Evolutionary conservation across 306 rosid species (phyloP), one percentile per base, ranked within the genome.

Genomic region (Canavalia gladiata): DNA sequence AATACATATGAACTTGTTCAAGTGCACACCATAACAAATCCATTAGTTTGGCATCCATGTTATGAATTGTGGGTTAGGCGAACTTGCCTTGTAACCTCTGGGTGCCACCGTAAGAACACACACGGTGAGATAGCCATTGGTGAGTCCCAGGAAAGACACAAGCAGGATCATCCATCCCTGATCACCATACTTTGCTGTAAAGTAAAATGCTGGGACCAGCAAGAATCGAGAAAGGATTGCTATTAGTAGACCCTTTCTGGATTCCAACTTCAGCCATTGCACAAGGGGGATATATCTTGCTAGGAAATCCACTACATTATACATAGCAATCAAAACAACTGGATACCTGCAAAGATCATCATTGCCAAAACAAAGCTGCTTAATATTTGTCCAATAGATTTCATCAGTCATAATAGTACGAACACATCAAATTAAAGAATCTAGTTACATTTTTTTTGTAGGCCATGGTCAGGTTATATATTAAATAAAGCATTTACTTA

Each of bases 81-180:
- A 60, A 75, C 85, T 74, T 59, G 84, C 98, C 90, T 81, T 92
- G 87, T 90, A 94, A 46, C 97, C 92, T 76, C 86, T 91, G 0
- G 98, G 97, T 73, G 94, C 97, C 4, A 84, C 84, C 0, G 93
- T 92, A 60, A 92, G 89, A 50, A 92, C 86, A 86, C 97, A 94
- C 1, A 94, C 98, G 2, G 91, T 91, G 58, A 91, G 94, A 75
- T 94, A 84, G 55, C 98, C 97, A 75, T 91, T 94, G 80, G 94
- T 86, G 41, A 92, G 79, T 68, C 97, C 97, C 75, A 94, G 74
- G 58, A 94, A 68, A 12, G 97, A 90, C 4, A 79, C 76, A 59
- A 93, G 97, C 47, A 91, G 8, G 62, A 95, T 90, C 98, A 93
- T 90, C 91, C 96, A 91, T 42, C 98, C 98, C 60, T 93, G 90